Percentiles rank a stretch among this genome's conserved stretches.
phyloP scores from a whole-genome alignment of 306 rosid species.

The Rubus idaeus region DNA sequence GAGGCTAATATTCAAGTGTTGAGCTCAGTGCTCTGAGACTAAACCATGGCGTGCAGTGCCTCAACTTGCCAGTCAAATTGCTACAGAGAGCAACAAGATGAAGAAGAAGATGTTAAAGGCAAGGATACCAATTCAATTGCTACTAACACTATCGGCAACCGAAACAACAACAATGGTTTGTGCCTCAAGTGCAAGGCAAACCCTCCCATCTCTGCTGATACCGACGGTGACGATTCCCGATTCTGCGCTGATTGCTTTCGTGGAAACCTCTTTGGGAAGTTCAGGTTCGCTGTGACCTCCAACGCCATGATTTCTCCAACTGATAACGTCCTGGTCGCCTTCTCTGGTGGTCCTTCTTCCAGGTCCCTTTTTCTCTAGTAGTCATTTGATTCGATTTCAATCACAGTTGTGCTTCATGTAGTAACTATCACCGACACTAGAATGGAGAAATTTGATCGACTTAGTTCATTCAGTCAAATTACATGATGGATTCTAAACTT shows the following conservation, averaged over 20 bases:
- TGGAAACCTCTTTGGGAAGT: slow-evolving; percentile 70
- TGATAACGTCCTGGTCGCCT: slow-evolving; percentile 85
- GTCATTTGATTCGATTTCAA: neutral
- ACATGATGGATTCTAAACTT: too few species aligned
- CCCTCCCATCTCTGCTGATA: slow-evolving; percentile 54
- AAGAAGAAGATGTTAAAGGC: neutral
- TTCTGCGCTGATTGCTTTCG: slow-evolving; percentile 79
- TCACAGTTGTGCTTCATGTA: neutral
- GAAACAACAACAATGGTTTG: slow-evolving; percentile 15
- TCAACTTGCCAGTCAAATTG: slow-evolving; percentile 71
- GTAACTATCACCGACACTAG: too few species aligned
- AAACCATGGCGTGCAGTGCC: slow-evolving; percentile 75
- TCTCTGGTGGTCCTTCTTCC: slow-evolving; percentile 93
- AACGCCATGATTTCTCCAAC: slow-evolving; percentile 87
- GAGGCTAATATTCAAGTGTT: too few species aligned
- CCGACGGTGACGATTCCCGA: slow-evolving; percentile 57
- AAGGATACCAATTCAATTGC: slow-evolving; percentile 18
- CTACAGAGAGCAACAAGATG: slow-evolving; percentile 51
- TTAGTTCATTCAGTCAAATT: too few species aligned
- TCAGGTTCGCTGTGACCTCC: slow-evolving; percentile 73
- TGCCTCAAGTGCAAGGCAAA: slow-evolving; percentile 81
- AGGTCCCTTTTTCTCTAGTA: slow-evolving; percentile 40
- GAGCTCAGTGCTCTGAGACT: neutral
- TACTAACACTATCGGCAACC: neutral
- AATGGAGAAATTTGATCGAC: too few species aligned